Conservation (phyloP, 2,329 filamentous ascomycete species). For the Paecilomyces formosus region DNA sequence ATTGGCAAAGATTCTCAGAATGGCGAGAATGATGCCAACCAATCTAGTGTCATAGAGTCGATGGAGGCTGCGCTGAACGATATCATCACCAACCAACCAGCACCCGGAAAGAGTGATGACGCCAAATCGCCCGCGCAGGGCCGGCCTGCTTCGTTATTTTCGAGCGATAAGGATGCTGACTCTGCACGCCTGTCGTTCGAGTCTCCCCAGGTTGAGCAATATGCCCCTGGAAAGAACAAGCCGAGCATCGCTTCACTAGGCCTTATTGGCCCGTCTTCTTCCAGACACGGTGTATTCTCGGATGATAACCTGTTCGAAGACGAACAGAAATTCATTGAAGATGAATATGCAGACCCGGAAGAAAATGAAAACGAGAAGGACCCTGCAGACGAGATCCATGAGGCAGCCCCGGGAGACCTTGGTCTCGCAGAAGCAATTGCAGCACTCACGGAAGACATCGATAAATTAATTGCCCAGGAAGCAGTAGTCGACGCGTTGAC, state of each 20-base stretch:
- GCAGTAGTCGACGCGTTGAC: constrained; percentile 86
- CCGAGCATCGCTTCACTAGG: constrained; percentile 88
- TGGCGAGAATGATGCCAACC: constrained; percentile 46
- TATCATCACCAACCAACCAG: constrained; percentile 75
- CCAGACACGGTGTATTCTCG: constrained; percentile 83
- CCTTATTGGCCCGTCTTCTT: constrained; percentile 77
- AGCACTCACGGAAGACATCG: constrained; percentile 80
- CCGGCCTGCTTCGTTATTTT: constrained; percentile 42
- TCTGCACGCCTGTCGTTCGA: constrained; percentile 60
- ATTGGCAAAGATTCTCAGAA: constrained; percentile 64
- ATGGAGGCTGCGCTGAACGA: constrained; percentile 89
- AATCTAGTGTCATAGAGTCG: constrained; percentile 77
- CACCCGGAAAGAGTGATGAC: constrained; percentile 27
- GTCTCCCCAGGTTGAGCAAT: constrained; percentile 36
- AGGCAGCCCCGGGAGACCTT: constrained; percentile 89
- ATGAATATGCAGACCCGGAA: constrained; percentile 71
- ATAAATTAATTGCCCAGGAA: constrained; percentile 79
- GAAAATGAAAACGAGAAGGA: constrained; percentile 50
- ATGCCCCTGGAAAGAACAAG: constrained; percentile 50
- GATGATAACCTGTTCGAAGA: constrained; percentile 91
- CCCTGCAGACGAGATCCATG: constrained; percentile 76
- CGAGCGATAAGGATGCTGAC: constrained; percentile 49
- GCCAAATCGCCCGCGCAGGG: constrained; percentile 25
- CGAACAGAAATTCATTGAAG: constrained; percentile 70
- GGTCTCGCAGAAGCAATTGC: constrained; percentile 90